Percentiles rank a stretch among this genome's conserved stretches.
phyloP scores from a whole-genome alignment of 176 grass and related monocot genomes.

The Elymus sibiricus region DNA sequence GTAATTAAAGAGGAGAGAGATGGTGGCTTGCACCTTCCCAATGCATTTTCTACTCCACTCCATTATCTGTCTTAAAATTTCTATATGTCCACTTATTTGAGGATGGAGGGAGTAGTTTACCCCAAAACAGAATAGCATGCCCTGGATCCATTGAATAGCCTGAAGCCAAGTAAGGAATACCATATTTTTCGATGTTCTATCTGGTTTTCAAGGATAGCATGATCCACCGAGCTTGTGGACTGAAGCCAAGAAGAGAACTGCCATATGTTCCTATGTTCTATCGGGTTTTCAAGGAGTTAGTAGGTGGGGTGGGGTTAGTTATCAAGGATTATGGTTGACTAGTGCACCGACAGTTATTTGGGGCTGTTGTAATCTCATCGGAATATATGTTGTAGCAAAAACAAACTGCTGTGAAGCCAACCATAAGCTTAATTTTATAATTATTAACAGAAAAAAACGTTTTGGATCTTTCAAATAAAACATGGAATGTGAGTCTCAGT shows the following conservation, averaged over 20 bases:
- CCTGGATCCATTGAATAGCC: background rate
- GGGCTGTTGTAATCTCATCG: too few species aligned
- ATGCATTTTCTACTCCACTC: too few species aligned
- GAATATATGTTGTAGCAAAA: background rate
- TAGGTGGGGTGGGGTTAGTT: background rate
- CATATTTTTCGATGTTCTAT: background rate
- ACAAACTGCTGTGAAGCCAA: background rate
- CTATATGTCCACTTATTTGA: too few species aligned
- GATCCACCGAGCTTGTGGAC: background rate
- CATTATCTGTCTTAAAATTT: too few species aligned
- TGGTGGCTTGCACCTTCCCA: too few species aligned
- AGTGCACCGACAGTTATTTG: background rate
- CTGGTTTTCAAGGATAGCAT: background rate
- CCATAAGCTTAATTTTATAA: background rate
- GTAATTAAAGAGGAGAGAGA: too few species aligned
- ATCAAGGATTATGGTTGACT: background rate
- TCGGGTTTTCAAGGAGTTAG: background rate
- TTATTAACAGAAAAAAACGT: background rate
- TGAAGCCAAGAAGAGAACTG: background rate
- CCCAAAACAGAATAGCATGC: background rate
- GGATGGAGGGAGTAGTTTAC: background rate
- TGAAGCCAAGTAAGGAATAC: background rate
- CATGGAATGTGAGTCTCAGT: background rate
- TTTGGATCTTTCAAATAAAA: conserved; percentile 11
- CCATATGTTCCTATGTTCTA: background rate